Conservation (phyloP, 805 yeast genomes). For the Candida dajiaensis region DNA sequence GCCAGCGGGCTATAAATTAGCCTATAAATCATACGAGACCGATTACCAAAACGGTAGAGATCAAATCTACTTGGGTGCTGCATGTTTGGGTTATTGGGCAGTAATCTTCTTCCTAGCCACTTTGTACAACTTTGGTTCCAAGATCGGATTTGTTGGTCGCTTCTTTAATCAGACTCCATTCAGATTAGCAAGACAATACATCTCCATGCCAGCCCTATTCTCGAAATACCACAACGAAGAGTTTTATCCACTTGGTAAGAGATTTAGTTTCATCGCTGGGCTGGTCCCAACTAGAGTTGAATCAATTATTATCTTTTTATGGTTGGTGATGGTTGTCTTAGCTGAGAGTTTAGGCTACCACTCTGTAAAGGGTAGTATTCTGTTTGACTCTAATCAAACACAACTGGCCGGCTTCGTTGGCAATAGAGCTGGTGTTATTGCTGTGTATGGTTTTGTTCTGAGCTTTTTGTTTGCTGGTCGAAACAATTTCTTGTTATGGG, state of each 20-base stretch:
- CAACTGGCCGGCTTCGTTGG: constrained; percentile 18
- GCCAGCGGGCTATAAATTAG: constrained; percentile 20
- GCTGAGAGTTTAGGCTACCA: constrained; percentile 13
- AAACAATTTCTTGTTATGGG: constrained; percentile 54
- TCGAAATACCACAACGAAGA: constrained; percentile 3
- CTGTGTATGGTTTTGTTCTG: constrained; percentile 39
- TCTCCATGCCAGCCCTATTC: constrained; percentile 1
- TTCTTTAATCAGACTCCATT: constrained; percentile 7
- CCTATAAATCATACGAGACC: constrained; percentile 20
- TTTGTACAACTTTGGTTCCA: constrained; percentile 18
- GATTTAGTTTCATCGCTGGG: constrained; percentile 9
- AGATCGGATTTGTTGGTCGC: constrained; percentile 10
- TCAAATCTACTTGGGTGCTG: constrained; percentile 41
- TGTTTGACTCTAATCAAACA: constrained; percentile 7
- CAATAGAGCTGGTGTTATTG: constrained; percentile 19
- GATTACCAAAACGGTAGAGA: constrained; percentile 31
- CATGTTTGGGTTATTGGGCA: constrained; percentile 43
- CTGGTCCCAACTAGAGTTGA: constrained; percentile 18
- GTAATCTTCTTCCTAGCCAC: constrained; percentile 35
- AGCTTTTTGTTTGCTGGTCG: constrained; percentile 62
- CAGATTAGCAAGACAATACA: constrained; percentile 5
- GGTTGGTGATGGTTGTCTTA: constrained; percentile 20
- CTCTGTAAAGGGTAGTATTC: constrained; percentile 9
- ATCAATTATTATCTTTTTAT: constrained; percentile 28
- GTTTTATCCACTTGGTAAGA: constrained; percentile 20